phyloP scores from a whole-genome alignment of 176 grass and related monocot species.

The Oryza punctata region DNA sequence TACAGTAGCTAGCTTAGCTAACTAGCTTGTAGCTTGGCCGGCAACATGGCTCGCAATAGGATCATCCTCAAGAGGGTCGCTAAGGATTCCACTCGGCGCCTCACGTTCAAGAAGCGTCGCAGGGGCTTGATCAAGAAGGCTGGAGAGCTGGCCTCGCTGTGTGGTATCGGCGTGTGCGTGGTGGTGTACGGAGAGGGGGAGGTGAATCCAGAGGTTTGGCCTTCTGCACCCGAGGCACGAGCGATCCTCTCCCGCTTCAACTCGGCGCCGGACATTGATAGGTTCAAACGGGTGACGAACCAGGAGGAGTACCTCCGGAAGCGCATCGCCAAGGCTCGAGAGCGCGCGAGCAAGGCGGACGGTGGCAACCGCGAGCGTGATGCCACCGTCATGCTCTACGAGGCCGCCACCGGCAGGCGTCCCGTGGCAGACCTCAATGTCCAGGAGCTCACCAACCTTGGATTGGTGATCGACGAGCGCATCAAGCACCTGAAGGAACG shows the following conservation, averaged over 20 bases:
- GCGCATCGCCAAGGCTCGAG: background rate
- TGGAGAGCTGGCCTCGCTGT: constrained; percentile 18
- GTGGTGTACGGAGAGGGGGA: constrained; percentile 27
- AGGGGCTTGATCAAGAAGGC: constrained; percentile 35
- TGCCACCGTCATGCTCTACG: constrained; percentile 2
- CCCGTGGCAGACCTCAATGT: background rate
- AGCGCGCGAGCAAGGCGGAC: constrained; percentile 13
- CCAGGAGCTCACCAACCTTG: constrained; percentile 18
- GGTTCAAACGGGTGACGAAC: constrained; percentile 32
- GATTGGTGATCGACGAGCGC: background rate
- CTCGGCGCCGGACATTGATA: constrained; percentile 21
- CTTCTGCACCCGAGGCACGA: background rate
- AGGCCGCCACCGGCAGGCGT: background rate
- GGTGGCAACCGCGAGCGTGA: constrained; percentile 1
- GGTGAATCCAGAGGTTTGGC: constrained; percentile 15
- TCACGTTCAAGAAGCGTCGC: constrained; percentile 27
- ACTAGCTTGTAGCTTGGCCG: background rate
- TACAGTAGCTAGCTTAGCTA: background rate
- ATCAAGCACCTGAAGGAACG: background rate
- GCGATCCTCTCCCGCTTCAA: constrained; percentile 23
- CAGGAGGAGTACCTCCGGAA: constrained; percentile 32
- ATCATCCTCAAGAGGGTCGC: constrained; percentile 1
- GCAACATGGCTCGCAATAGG: constrained; percentile 26
- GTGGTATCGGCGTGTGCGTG: constrained; percentile 11
- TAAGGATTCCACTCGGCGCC: constrained; percentile 21